These are phyloP conservation scores for Fusarium pininemorale DNA, from an alignment of 2,329 filamentous ascomycete genomes.

Conservation along the genomic window DNA sequence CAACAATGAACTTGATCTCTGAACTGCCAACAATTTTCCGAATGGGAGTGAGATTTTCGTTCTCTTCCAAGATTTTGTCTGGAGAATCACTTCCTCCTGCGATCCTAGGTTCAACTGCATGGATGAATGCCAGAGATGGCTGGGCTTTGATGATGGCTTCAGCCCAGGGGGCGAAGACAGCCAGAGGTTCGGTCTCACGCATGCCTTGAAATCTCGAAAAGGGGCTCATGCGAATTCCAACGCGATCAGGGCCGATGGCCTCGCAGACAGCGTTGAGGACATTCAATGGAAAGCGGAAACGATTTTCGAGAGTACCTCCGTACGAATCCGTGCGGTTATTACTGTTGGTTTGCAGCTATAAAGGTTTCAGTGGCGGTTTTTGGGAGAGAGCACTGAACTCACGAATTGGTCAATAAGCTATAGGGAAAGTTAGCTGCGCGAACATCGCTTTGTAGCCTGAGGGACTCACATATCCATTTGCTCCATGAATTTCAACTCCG, in stretches of 20 bases:
- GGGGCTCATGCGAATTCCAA: conserved; percentile 67
- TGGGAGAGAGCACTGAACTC: background rate
- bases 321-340: conserved; percentile 63
- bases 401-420: conserved; percentile 65
- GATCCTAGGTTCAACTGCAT: conserved; percentile 68
- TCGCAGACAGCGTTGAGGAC: conserved; percentile 55
- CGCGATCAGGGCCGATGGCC: conserved; percentile 60
- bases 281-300: conserved; percentile 60
- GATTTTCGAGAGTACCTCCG: conserved; percentile 63
- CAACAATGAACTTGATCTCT: conserved; percentile 42
- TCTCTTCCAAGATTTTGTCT: conserved; percentile 42
- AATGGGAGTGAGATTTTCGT: conserved; percentile 46
- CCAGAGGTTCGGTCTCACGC: conserved; percentile 66
- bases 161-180: conserved; percentile 60
- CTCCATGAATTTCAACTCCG: conserved; percentile 70
- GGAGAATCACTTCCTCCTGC: conserved; percentile 52
- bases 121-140: conserved; percentile 68
- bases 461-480: conserved; percentile 65
- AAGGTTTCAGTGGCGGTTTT: background rate
- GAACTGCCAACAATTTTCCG: conserved; percentile 45
- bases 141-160: conserved; percentile 63
- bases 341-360: conserved; percentile 51
- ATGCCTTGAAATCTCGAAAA: conserved; percentile 71
- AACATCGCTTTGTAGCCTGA: background rate
- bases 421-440: background rate